These are phyloP conservation scores for Penicillium sp. DNA, from an alignment of 2,329 filamentous ascomycete genomes.

Conservation along the genomic window DNA sequence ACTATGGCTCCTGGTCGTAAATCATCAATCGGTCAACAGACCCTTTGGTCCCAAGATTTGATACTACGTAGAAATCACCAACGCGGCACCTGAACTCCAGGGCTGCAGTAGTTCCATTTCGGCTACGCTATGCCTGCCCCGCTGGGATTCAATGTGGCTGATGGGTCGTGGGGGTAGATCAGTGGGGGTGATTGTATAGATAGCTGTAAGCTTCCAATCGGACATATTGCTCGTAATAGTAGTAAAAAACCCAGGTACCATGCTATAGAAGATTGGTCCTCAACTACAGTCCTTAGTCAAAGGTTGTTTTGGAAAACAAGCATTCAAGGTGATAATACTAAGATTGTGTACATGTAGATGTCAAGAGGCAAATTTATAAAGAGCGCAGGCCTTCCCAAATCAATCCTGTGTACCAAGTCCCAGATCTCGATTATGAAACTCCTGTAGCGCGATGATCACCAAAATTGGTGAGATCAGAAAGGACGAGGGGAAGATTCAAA, in stretches of 20 bases:
- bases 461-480: neutral
- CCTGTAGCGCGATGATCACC: neutral
- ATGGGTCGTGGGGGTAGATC: no score
- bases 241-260: no score
- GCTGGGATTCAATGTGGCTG: no score
- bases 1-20: neutral
- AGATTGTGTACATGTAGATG: slow-evolving; percentile 12
- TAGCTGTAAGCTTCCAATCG: no score
- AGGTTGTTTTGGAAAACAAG: neutral
- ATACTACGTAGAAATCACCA: no score
- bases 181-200: no score
- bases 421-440: neutral
- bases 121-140: no score
- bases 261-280: neutral
- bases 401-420: neutral
- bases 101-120: no score
- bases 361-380: neutral
- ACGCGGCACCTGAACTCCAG: no score
- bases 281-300: neutral
- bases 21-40: neutral
- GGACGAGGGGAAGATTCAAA: neutral
- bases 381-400: slow-evolving; percentile 15
- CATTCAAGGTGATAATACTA: neutral
- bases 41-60: neutral
- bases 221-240: no score